Evolutionary conservation across 148 eudicot species (phyloP).

Genomic region (Salicornia ramosissima): DNA sequence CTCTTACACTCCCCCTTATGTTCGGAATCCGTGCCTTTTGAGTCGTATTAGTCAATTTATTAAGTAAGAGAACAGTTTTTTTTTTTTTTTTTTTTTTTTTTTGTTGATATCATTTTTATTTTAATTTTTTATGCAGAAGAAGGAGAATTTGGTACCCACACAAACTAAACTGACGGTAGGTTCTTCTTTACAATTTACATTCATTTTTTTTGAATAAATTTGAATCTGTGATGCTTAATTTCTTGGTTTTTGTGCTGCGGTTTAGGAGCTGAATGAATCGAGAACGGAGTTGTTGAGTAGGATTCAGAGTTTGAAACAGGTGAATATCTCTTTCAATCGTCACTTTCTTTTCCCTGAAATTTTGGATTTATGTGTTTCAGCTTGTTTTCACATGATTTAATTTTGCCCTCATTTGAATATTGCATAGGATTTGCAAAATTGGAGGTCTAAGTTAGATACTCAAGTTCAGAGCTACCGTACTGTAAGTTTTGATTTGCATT

Average conservation of each 20-base stretch:
- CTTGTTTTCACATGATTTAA: neutral
- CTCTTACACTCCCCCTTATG: neutral
- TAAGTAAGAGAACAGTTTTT: neutral
- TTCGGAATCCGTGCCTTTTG: neutral
- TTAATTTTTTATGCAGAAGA: constrained; percentile 40
- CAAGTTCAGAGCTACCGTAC: constrained; percentile 70
- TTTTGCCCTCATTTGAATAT: neutral
- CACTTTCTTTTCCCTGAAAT: neutral
- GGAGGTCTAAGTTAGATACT: constrained; percentile 81
- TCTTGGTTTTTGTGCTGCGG: neutral
- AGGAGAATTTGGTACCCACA: constrained; percentile 45
- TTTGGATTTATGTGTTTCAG: neutral
- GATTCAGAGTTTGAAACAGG: constrained; percentile 81
- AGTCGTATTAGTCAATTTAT: neutral
- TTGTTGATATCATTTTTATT: neutral
- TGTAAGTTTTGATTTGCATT: constrained; percentile 37
- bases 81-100: neutral
- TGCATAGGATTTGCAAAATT: constrained; percentile 74
- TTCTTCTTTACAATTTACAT: neutral
- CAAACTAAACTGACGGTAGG: constrained; percentile 60
- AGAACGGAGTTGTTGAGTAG: constrained; percentile 62
- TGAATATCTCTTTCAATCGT: constrained; percentile 1
- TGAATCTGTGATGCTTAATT: neutral
- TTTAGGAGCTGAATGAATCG: constrained; percentile 66
- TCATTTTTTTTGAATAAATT: neutral